These are phyloP conservation scores for Ganoderma meredithae DNA, from an alignment of 1,284 basidiomycete species.

Conservation along the genomic window DNA sequence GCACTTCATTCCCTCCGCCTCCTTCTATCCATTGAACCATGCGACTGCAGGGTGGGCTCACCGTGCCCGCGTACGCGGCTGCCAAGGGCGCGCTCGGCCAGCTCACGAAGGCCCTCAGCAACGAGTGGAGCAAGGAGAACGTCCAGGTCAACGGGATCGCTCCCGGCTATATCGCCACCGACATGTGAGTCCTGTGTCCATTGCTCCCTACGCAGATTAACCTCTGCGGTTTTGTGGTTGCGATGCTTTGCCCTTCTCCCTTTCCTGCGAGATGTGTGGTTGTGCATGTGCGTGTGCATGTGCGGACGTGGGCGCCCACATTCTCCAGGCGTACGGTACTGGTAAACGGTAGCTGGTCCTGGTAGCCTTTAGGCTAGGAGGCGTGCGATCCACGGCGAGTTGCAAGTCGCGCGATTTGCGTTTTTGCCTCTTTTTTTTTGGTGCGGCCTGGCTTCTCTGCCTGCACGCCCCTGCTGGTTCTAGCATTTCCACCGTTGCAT, in stretches of 20 bases:
- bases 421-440: neutral
- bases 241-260: too few species aligned
- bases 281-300: neutral
- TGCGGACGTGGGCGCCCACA: constrained; percentile 18
- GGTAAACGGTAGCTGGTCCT: constrained; percentile 6
- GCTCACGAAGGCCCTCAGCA: constrained; percentile 80
- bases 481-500: neutral
- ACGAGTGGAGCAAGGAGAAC: constrained; percentile 83
- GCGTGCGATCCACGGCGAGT: constrained; percentile 5
- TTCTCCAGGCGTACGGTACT: constrained; percentile 25
- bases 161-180: constrained; percentile 93
- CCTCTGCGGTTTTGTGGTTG: neutral
- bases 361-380: constrained; percentile 26
- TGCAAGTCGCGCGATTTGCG: neutral
- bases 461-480: neutral
- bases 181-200: constrained; percentile 63
- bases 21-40: neutral
- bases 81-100: constrained; percentile 90
- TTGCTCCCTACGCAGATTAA: neutral
- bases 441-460: neutral
- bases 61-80: constrained; percentile 91
- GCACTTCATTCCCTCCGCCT: neutral
- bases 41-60: constrained; percentile 63
- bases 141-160: constrained; percentile 92
- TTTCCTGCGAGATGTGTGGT: neutral